A percentile compares a stretch with the other conserved stretches of the same genome.
Conservation (phyloP, 2,329 filamentous ascomycete genomes). For the Cytospora leucostoma region DNA sequence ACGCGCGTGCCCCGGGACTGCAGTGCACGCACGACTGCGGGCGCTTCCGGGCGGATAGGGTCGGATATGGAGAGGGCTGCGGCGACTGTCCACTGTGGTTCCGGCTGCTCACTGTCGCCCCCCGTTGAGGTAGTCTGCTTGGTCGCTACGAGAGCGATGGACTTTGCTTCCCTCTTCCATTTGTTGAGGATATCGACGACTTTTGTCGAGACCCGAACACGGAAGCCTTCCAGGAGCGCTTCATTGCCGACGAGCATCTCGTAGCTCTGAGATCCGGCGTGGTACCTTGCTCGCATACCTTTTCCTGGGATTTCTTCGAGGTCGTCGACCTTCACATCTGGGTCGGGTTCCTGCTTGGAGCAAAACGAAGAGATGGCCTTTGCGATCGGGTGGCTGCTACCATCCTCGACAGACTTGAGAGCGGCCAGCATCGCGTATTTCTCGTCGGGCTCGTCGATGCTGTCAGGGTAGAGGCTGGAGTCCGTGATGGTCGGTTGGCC, state of each 20-base stretch:
- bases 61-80: constrained; percentile 78
- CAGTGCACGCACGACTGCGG: constrained; percentile 64
- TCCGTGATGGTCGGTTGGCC: constrained; percentile 71
- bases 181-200: constrained; percentile 44
- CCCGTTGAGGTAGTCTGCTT: constrained; percentile 31
- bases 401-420: constrained; percentile 65
- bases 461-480: constrained; percentile 43
- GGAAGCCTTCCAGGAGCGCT: constrained; percentile 59
- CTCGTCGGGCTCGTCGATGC: constrained; percentile 30
- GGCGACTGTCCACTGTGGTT: constrained; percentile 50
- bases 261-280: constrained; percentile 38
- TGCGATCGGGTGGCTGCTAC: constrained; percentile 74
- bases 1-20: constrained; percentile 68
- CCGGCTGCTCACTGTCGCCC: background rate
- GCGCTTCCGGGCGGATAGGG: constrained; percentile 73
- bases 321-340: constrained; percentile 38
- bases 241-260: constrained; percentile 73
- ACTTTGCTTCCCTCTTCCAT: constrained; percentile 67
- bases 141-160: constrained; percentile 60
- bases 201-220: constrained; percentile 41
- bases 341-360: constrained; percentile 37
- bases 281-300: constrained; percentile 63
- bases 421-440: constrained; percentile 49
- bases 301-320: constrained; percentile 71
- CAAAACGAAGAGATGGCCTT: constrained; percentile 69